Percentiles rank a stretch among this genome's conserved stretches.
Evolutionary conservation across 2,329 filamentous ascomycete genomes (phyloP).

Genomic region (Talaromyces sp.): DNA sequence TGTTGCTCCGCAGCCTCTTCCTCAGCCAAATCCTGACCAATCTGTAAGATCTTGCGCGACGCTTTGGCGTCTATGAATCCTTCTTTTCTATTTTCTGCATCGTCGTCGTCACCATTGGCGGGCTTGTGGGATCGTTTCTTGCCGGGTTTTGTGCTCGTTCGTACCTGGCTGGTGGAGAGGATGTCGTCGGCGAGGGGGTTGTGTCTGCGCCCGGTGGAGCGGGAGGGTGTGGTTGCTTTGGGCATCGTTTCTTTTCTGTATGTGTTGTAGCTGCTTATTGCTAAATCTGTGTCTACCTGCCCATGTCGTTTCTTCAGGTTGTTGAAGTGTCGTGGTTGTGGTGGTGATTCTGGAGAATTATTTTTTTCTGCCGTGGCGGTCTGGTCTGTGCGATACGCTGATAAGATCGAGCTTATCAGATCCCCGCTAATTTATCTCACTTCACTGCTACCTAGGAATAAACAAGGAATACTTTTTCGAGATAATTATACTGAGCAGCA

Average conservation of each 20-base stretch:
- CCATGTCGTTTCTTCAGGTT: conserved; percentile 22
- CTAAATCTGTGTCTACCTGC: not conserved
- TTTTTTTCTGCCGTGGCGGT: conserved; percentile 34
- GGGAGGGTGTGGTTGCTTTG: conserved; percentile 63
- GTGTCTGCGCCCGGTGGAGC: conserved; percentile 67
- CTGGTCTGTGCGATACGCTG: conserved; percentile 23
- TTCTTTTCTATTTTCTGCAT: conserved; percentile 37
- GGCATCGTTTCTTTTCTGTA: conserved; percentile 60
- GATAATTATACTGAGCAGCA: no score
- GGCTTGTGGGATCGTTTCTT: conserved; percentile 59
- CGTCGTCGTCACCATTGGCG: conserved; percentile 58
- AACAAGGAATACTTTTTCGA: no score
- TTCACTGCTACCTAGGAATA: no score
- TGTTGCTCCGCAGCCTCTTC: conserved; percentile 65
- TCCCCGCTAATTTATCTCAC: not conserved
- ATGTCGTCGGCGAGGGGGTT: conserved; percentile 91
- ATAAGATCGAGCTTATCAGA: conserved; percentile 12
- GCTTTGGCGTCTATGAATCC: conserved; percentile 83
- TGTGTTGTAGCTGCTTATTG: not conserved
- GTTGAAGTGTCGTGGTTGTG: conserved; percentile 24
- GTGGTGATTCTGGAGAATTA: conserved; percentile 11
- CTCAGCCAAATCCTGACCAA: conserved; percentile 83
- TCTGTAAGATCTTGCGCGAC: conserved; percentile 81
- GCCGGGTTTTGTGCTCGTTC: conserved; percentile 70
- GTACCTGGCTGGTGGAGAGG: conserved; percentile 65